Evolutionary conservation across 306 rosid genomes (phyloP).

Genomic region (Neltuma alba): DNA sequence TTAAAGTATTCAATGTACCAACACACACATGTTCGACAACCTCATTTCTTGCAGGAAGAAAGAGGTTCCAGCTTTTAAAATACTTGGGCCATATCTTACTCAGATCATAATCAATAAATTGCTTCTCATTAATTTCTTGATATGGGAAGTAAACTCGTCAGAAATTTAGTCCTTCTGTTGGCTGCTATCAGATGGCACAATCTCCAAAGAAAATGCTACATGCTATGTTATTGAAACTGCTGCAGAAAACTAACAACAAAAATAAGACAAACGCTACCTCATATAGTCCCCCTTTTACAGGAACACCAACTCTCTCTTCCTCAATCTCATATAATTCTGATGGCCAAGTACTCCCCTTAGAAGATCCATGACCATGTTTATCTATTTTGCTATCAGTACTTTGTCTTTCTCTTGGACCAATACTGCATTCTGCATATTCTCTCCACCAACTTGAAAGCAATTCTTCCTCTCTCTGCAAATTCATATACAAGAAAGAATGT

Average conservation of each 20-base stretch:
- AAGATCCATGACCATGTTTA: constrained; percentile 31
- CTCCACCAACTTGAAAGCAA: constrained; percentile 94
- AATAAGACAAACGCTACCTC: constrained; percentile 53
- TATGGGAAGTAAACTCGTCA: background rate
- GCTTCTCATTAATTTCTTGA: background rate
- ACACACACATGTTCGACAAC: too few species aligned
- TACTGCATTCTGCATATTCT: constrained; percentile 97
- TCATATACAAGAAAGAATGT: constrained; percentile 35
- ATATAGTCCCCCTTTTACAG: constrained; percentile 95
- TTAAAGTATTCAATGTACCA: background rate
- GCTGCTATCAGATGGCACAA: background rate
- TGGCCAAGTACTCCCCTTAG: constrained; percentile 35
- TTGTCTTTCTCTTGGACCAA: constrained; percentile 70
- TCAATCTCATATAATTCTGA: constrained; percentile 54
- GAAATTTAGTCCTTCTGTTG: background rate
- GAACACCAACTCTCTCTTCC: constrained; percentile 97
- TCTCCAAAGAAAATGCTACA: background rate
- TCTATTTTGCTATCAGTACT: constrained; percentile 50
- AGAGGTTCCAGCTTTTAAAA: background rate
- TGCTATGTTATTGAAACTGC: background rate
- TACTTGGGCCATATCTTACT: background rate
- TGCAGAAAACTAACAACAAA: constrained; percentile 14
- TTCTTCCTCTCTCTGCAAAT: constrained; percentile 78
- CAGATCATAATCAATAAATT: background rate
- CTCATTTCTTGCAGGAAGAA: background rate